phyloP scores from a whole-genome alignment of 2,329 filamentous ascomycete species.

The Hymenoscyphus repandus region DNA sequence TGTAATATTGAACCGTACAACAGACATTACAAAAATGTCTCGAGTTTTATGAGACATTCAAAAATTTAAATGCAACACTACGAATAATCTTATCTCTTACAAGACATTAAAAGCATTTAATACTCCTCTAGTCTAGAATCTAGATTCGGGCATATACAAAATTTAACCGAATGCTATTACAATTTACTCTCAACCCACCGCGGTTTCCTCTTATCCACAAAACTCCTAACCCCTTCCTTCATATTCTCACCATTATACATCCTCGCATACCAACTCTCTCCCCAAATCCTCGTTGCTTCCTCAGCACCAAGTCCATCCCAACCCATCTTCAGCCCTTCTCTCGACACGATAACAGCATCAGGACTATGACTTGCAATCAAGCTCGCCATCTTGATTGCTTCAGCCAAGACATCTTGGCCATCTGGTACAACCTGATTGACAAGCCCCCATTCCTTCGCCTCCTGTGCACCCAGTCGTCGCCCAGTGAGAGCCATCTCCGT shows the following conservation, averaged over 20 bases:
- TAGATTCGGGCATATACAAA: too few relatives aligned
- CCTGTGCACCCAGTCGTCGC: constrained; percentile 49
- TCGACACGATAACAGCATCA: constrained; percentile 69
- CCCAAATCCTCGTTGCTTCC: constrained; percentile 49
- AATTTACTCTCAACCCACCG: constrained; percentile 62
- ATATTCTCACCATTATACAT: constrained; percentile 67
- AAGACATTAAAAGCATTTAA: too few relatives aligned
- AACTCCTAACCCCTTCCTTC: constrained; percentile 67
- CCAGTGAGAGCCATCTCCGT: constrained; percentile 67
- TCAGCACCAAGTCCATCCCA: constrained; percentile 67
- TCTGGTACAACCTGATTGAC: constrained; percentile 60
- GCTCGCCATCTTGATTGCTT: constrained; percentile 56
- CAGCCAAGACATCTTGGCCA: constrained; percentile 42
- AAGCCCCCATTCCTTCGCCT: constrained; percentile 61
- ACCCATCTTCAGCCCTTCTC: constrained; percentile 65
- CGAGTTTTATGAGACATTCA: too few relatives aligned
- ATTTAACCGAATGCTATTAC: constrained; percentile 25
- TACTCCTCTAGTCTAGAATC: too few relatives aligned
- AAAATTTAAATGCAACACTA: too few relatives aligned
- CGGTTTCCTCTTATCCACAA: constrained; percentile 70
- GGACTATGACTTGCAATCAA: constrained; percentile 64
- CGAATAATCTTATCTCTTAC: too few relatives aligned
- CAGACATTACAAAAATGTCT: too few relatives aligned
- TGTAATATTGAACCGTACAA: too few relatives aligned
- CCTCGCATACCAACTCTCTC: constrained; percentile 51